Base-by-base conservation (phyloP, 1,284 basidiomycete genomes). In the Gomphus bonarii region DNA sequence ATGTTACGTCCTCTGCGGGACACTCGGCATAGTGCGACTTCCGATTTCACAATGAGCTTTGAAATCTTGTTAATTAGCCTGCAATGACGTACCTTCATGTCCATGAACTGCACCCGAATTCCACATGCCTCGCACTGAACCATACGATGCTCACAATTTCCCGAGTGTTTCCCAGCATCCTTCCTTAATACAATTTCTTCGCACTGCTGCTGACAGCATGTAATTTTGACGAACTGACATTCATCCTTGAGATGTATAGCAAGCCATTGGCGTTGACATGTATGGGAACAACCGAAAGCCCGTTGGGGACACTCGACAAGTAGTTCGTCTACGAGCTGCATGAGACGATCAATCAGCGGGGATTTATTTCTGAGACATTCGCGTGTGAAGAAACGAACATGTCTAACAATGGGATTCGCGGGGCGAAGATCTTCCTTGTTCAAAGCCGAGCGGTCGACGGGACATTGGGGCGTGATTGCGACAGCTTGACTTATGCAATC, bases 251-350 rank as follows among this genome's bases (percentile, higher is more conserved):
- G 65, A 66, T 93, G 90, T 0, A 73, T 63, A 1, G 77, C 70
- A 18, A 91, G 70, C n/a, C 83, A 68, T 60, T 88, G 85, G 33
- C 90, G 73, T 67, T 93, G 84, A 64, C 81, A 82, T 12, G 78
- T 81, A 66, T 80, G 69, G 3, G 69, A 66, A 66, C 90, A 93
- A 1, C 87, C 88, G 6, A 73, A 70, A 14, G 65, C 61, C 22
- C 72, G 72, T 59, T 85, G 73, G 9, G 79, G 75, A 68, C 91
- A 93, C 64, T 84, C 79, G 0, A 93, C 88, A 30, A 80, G 59
- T 44, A 94, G 75, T 71, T 93, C 91, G 62, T 93, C 89, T 42
- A 92, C 87, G 64, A 94, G 81, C 88, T 91, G 61, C 25, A 60
- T 57, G 38, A 58, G 35, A 40, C 25, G 30, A 52, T 12, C 54